These are phyloP conservation scores for Onygenales sp. DNA, from an alignment of 2,329 filamentous ascomycete species.

Conservation along the genomic window DNA sequence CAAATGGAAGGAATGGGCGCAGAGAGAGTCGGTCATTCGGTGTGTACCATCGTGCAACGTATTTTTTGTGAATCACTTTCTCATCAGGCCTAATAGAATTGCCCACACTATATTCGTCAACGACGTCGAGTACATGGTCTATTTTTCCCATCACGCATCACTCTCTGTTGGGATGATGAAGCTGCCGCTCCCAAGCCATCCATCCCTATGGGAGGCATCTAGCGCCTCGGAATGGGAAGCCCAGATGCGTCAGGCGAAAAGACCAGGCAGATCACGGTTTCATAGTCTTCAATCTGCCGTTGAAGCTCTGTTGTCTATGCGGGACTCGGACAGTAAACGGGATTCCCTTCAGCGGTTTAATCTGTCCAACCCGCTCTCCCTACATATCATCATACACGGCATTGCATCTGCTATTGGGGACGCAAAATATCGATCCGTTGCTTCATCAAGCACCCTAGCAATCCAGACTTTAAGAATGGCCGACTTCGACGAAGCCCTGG, in stretches of 20 bases:
- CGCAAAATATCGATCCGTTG: constrained; percentile 13
- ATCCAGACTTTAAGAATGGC: constrained; percentile 8
- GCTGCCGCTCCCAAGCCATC: constrained; percentile 13
- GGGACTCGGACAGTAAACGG: constrained; percentile 10
- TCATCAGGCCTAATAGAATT: constrained; percentile 7
- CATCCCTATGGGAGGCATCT: constrained; percentile 14
- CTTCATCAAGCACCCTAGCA: constrained; percentile 7
- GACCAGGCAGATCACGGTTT: constrained; percentile 10
- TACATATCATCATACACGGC: constrained; percentile 15
- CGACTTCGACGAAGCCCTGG: constrained; percentile 14
- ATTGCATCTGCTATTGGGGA: constrained; percentile 14
- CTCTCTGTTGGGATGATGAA: constrained; percentile 16
- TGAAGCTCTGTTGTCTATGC: constrained; percentile 13
- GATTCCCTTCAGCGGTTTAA: constrained; percentile 10
- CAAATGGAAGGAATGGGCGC: constrained; percentile 16
- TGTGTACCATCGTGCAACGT: background rate
- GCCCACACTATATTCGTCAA: constrained; percentile 15
- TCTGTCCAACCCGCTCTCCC: constrained; percentile 10
- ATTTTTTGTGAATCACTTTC: background rate
- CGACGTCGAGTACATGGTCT: constrained; percentile 15
- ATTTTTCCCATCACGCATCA: constrained; percentile 14
- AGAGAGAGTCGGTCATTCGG: constrained; percentile 15
- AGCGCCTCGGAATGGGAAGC: constrained; percentile 12
- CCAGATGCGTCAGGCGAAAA: constrained; percentile 11
- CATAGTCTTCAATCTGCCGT: constrained; percentile 12